Evolutionary conservation across 2,329 filamentous ascomycete species (phyloP), one percentile per base, ranked within the genome.

Genomic region (Epichloe sibirici): DNA sequence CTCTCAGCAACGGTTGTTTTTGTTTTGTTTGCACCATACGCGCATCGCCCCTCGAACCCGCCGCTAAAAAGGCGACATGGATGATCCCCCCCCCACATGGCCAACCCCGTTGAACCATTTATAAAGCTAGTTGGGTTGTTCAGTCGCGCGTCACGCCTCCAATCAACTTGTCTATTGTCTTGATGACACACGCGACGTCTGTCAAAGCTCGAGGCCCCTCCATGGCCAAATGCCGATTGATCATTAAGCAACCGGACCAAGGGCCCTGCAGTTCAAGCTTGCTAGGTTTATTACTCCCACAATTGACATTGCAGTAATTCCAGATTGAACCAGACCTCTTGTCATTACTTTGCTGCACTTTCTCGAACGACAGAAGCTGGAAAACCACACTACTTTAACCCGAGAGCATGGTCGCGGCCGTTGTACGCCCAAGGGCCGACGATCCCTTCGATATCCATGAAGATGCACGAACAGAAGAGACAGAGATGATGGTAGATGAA

Each of bases 391-490:
- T 11, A 15, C 5, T 42, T 17, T 38, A n/a, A 8, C 15, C 40
- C 12, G 45, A 13, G 45, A 51, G 31, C 47, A 55, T 55, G 53
- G 53, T 48, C 25, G 25, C 51, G n/a, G 40, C 51, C 11, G 31
- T 49, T 17, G 39, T 17, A 31, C 51, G 42, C 37, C 42, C 31
- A 45, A 45, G 45, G 61, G 53, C 59, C 23, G 66, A 65, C 31
- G 67, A 73, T 23, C 59, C 65, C 13, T 76, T 77, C 56, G 66
- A 69, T 25, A 76, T 78, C 52, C 74, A 77, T 60, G 71, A 77
- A 55, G 75, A 78, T 67, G 67, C 63, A 1, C 69, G 69, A 15
- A 76, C 74, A 6, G 74, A 74, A 56, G 74, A 77, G 48, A 74
- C 74, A 1, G 70, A 75, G 57, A 69, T 77, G 69, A 73, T 75